Conservation (phyloP, 1,284 basidiomycete species). For the Tilletiopsis washingtonensis region DNA sequence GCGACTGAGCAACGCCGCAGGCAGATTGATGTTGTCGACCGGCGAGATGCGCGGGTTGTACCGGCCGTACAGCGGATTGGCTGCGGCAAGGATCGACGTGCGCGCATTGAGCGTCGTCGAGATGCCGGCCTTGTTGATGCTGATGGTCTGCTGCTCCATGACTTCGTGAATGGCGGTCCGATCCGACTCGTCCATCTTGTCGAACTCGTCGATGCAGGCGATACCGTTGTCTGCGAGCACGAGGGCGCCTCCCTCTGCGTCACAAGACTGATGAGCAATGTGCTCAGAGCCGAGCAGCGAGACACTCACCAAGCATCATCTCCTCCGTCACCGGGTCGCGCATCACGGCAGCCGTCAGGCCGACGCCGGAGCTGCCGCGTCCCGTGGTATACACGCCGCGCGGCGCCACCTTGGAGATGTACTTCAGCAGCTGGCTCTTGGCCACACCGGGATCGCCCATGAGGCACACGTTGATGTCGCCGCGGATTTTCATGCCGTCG, state of each 20-base stretch:
- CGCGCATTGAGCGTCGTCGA: slow-evolving; percentile 98
- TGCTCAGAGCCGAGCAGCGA: too few relatives aligned
- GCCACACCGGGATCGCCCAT: slow-evolving; percentile 99
- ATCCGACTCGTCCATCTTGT: slow-evolving; percentile 99
- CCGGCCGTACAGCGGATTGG: slow-evolving; percentile 93
- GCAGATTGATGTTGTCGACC: slow-evolving; percentile 98
- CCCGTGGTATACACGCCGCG: slow-evolving; percentile 97
- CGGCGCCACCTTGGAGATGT: slow-evolving; percentile 96
- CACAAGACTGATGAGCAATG: neutral
- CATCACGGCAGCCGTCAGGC: slow-evolving; percentile 98
- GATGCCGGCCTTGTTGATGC: slow-evolving; percentile 97
- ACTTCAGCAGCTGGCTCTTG: slow-evolving; percentile 95
- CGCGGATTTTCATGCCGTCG: slow-evolving; percentile 97
- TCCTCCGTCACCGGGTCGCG: slow-evolving; percentile 98
- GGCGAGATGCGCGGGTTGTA: slow-evolving; percentile 97
- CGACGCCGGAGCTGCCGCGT: slow-evolving; percentile 93
- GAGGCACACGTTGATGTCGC: slow-evolving; percentile 92
- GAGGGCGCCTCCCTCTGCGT: slow-evolving; percentile 90
- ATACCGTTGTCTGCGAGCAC: slow-evolving; percentile 98
- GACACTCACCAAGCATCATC: slow-evolving; percentile 82
- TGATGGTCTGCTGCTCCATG: slow-evolving; percentile 99
- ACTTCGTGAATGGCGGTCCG: slow-evolving; percentile 99
- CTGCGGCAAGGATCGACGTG: slow-evolving; percentile 93
- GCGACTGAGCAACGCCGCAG: slow-evolving; percentile 86
- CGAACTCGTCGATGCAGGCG: slow-evolving; percentile 99